These are phyloP conservation scores for Yamadazyma siamensis DNA, from an alignment of 1,139 yeast genomes.

Conservation along the genomic window DNA sequence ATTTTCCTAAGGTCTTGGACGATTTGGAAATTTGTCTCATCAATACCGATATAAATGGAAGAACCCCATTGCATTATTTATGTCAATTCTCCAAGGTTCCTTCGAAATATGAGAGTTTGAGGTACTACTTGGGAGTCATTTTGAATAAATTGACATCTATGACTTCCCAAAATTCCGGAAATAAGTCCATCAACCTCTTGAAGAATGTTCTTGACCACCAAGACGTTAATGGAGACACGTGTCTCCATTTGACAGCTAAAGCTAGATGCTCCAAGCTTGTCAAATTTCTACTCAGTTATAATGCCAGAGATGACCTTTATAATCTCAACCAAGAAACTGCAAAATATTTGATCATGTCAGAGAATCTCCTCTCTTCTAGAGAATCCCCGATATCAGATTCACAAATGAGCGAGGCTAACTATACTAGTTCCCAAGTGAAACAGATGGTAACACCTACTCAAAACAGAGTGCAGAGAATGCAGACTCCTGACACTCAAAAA, in stretches of 20 bases:
- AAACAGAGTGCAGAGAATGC: conserved; percentile 21
- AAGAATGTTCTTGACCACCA: conserved; percentile 65
- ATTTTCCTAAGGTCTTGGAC: conserved; percentile 69
- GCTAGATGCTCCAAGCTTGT: conserved; percentile 38
- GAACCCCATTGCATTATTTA: conserved; percentile 72
- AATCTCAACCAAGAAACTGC: conserved; percentile 42
- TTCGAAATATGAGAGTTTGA: conserved; percentile 44
- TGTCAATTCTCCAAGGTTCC: conserved; percentile 57
- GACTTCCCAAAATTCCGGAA: conserved; percentile 25
- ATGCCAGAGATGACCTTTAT: conserved; percentile 47
- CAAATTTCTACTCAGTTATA: conserved; percentile 36
- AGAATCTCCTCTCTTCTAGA: conserved; percentile 15
- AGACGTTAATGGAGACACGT: conserved; percentile 68
- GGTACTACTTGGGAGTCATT: conserved; percentile 37
- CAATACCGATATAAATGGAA: conserved; percentile 68
- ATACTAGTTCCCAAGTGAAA: conserved; percentile 1
- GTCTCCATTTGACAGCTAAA: conserved; percentile 60
- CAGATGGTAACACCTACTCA: conserved; percentile 40
- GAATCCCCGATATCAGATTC: conserved; percentile 8
- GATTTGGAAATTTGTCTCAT: conserved; percentile 67
- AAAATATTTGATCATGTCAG: conserved; percentile 26
- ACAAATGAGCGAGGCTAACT: conserved; percentile 3
- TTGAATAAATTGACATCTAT: conserved; percentile 35
- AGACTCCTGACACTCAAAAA: conserved; percentile 48
- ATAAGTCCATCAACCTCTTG: conserved; percentile 42